Conservation (phyloP, 306 rosid genomes). For the Gastrolobium bilobum region DNA sequence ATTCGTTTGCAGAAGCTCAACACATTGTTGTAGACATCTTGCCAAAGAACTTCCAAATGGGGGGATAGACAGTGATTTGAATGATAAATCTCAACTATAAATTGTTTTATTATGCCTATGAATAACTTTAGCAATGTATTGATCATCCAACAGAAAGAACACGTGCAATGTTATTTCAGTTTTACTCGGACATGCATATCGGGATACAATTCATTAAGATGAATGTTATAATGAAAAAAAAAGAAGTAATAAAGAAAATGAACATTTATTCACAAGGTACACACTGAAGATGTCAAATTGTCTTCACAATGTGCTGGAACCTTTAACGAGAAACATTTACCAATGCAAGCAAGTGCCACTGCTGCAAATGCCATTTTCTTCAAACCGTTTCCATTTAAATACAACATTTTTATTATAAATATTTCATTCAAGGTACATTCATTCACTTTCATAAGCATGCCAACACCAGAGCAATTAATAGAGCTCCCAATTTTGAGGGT, state of each 20-base stretch:
- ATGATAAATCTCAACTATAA: background rate
- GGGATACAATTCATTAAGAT: conserved; percentile 9
- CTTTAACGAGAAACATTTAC: conserved; percentile 25
- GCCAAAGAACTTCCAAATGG: background rate
- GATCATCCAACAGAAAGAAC: conserved; percentile 4
- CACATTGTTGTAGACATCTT: background rate
- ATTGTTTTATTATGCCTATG: background rate
- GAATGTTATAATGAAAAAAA: background rate
- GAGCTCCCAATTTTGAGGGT: background rate
- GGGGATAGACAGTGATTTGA: background rate
- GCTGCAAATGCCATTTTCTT: conserved; percentile 16
- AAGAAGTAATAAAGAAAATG: background rate
- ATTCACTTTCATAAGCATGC: conserved; percentile 42
- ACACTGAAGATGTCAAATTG: conserved; percentile 18
- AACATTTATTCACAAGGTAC: conserved; percentile 31
- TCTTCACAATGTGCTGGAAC: conserved; percentile 13
- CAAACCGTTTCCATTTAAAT: conserved; percentile 20
- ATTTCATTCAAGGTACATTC: conserved; percentile 32
- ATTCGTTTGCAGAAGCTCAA: background rate
- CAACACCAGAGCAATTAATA: conserved; percentile 8
- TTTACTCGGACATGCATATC: too few relatives aligned
- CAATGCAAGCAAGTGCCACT: conserved; percentile 15
- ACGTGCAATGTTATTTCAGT: background rate
- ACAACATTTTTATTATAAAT: conserved; percentile 16
- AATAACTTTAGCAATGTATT: background rate